Evolutionary conservation across 148 eudicot genomes (phyloP), one percentile per base, ranked within the genome.

Genomic region (Linanthus parryae): DNA sequence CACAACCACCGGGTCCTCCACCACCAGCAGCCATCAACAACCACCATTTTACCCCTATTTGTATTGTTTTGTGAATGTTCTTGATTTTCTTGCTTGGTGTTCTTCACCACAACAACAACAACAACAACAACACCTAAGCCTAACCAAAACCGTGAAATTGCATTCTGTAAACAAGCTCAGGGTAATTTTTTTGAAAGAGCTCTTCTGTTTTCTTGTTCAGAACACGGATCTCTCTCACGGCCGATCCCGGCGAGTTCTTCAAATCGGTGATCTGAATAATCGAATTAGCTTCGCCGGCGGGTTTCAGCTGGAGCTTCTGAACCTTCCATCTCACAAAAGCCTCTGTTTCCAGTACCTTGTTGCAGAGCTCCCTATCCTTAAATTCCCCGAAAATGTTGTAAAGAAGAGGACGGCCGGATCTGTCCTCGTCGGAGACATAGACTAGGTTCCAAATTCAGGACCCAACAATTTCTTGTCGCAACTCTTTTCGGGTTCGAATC

Each of bases 281-380:
- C 1, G 90, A 77, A 22, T 79, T 65, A 2, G 45, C 72, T n/a
- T n/a, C n/a, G 20, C 69, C 85, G 12, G 70, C 78, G 4, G 57
- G 56, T 22, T 57, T 61, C 43, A 91, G 86, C 29, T 62, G 48
- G 23, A 91, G 66, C 33, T 43, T 66, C 20, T 71, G 72, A 16
- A 92, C 45, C 52, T 78, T 79, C 98, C 98, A 92, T 24, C 85
- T 71, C 12, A 87, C 26, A 61, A 68, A 87, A 29, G 63, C 58
- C 30, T 71, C 59, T 0, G 70, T 50, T 47, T 83, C 77, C 28
- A 76, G 76, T 31, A 57, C 54, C 31, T 58, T 54, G 27, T 56
- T 12, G 38, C 56, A 67, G 50, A 71, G 54, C 0, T 65, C 71
- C 30, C 57, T 71, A 15, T 80, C 70, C 30, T 57, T 68, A n/a